Base-by-base conservation (phyloP, 2,329 filamentous ascomycete genomes). In the Diaporthe vaccinii region DNA sequence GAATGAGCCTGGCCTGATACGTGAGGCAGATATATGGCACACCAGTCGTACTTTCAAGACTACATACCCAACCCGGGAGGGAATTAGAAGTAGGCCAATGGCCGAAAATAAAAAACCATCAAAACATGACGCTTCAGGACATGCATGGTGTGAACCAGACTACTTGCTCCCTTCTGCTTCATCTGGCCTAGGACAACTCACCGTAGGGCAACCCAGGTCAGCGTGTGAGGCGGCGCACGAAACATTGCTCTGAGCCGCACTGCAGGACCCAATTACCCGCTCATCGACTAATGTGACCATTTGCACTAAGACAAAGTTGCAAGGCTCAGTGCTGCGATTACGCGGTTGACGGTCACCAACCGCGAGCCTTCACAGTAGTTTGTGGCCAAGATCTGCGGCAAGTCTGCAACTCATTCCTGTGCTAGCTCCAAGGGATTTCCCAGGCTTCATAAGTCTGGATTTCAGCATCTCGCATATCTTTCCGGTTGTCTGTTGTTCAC, bases 1-100 rank as follows among this genome's bases (percentile, higher is more conserved):
- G 46, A 68, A 68, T 53, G 46, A 53, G 31, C 65, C 65, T 68
- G 22, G 31, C 46, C 65, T 41, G n/a, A 41, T 20, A 53, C 2
- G 36, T 39, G 9, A 55, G 61, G 44, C 62, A 49, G 9, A 68
- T 6, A 20, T 25, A 31, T 34, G 34, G 34, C 34, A 46, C 46
- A 68, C 62, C 61, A 25, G 34, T 59, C 34, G 20, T 36, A 34
- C 46, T 34, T 36, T 51, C 8, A 25, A 36, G 44, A 25, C 17
- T 39, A 68, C 65, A 55, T 17, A 68, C 31, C 65, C 49, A 36
- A 49, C 12, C 62, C 62, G 20, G 20, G 28, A 51, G 28, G 20
- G 44, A 3, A 39, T 39, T 36, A 20, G 22, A 55, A 34, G 34
- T 34, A 53, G 46, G 34, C 14, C 31, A 68, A 39, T 25, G 46